These are phyloP conservation scores for Bifiguratus adelaidae DNA, from an alignment of 192 early-diverging fungal genomes.

Conservation along the genomic window DNA sequence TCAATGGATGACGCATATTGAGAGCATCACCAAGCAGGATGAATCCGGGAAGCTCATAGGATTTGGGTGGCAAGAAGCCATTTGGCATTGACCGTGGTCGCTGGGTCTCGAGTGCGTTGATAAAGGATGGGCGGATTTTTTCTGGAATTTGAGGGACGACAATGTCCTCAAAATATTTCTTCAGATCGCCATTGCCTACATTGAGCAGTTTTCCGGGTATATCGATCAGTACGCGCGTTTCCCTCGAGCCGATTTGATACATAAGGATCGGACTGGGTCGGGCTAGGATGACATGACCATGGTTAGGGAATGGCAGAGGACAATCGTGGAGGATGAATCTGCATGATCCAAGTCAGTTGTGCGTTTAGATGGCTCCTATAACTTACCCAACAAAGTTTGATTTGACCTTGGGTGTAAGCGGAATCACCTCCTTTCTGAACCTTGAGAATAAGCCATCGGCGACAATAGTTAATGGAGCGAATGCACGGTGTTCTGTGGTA, in stretches of 20 bases:
- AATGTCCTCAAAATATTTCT: conserved; percentile 45
- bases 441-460: conserved; percentile 94
- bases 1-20: conserved; percentile 94
- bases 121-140: conserved; percentile 25
- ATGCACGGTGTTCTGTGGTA: conserved; percentile 15
- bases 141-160: conserved; percentile 67
- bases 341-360: neutral
- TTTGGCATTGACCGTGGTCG: conserved; percentile 83
- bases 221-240: conserved; percentile 87
- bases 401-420: conserved; percentile 33
- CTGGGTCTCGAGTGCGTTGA: conserved; percentile 50
- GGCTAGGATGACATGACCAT: conserved; percentile 89
- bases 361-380: too few species aligned
- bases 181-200: conserved; percentile 46
- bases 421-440: conserved; percentile 69
- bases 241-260: conserved; percentile 81
- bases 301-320: conserved; percentile 66
- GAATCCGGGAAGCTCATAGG: conserved; percentile 62
- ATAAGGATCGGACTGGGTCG: conserved; percentile 78
- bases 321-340: conserved; percentile 63
- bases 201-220: conserved; percentile 84
- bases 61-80: conserved; percentile 76
- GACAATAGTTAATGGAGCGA: conserved; percentile 76
- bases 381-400: conserved; percentile 67
- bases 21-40: conserved; percentile 89